Evolutionary conservation across 1,284 basidiomycete genomes (phyloP).

Genomic region (Wolfiporia cocos): DNA sequence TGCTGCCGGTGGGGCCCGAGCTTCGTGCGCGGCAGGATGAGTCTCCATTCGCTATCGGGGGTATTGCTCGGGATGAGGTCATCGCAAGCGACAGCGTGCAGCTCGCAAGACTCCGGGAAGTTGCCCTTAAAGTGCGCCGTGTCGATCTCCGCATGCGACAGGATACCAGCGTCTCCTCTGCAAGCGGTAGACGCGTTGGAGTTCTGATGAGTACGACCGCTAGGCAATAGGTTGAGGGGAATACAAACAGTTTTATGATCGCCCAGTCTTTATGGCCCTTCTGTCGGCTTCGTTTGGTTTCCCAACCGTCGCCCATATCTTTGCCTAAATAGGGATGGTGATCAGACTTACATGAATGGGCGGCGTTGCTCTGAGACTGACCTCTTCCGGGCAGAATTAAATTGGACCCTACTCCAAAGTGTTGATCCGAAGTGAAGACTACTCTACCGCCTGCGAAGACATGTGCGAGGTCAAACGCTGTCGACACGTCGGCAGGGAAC

Average conservation of each 20-base stretch:
- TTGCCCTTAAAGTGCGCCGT: constrained; percentile 97
- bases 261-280: constrained; percentile 87
- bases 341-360: constrained; percentile 21
- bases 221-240: background rate
- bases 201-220: constrained; percentile 4
- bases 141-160: constrained; percentile 85
- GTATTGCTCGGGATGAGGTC: constrained; percentile 36
- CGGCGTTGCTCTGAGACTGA: constrained; percentile 12
- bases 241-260: constrained; percentile 78
- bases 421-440: constrained; percentile 82
- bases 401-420: constrained; percentile 91
- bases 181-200: constrained; percentile 45
- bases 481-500: constrained; percentile 44
- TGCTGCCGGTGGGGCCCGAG: constrained; percentile 90
- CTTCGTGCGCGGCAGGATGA: constrained; percentile 71
- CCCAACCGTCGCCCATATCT: constrained; percentile 99
- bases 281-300: constrained; percentile 85
- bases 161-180: constrained; percentile 41
- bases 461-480: constrained; percentile 80
- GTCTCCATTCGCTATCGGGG: constrained; percentile 58
- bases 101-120: constrained; percentile 86
- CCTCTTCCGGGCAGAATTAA: constrained; percentile 88
- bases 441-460: constrained; percentile 87
- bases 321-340: constrained; percentile 32
- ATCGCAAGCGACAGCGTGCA: constrained; percentile 58